Conservation (phyloP, 1,139 yeast genomes). For the Barnettozyma hawaiiensis region DNA sequence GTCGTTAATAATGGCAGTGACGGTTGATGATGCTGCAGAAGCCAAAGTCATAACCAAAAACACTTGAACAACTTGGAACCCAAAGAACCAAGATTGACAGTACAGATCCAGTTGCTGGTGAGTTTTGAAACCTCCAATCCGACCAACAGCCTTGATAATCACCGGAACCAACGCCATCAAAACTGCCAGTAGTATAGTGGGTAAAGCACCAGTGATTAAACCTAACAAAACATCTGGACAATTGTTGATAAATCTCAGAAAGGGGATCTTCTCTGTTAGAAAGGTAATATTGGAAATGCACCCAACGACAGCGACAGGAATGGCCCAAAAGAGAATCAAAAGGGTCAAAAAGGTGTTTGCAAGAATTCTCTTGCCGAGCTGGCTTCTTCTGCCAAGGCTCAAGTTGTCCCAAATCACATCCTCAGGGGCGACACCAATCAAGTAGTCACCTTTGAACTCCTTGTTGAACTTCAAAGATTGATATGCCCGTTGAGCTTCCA, state of each 20-base stretch:
- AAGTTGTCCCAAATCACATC: constrained; percentile 65
- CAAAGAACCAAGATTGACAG: constrained; percentile 83
- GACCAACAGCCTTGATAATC: constrained; percentile 69
- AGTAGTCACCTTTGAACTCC: constrained; percentile 34
- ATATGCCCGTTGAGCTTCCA: constrained; percentile 63
- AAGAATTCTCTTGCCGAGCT: constrained; percentile 41
- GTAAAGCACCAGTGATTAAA: constrained; percentile 68
- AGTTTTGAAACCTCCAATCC: constrained; percentile 65
- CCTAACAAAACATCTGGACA: constrained; percentile 57
- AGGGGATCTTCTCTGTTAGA: constrained; percentile 53
- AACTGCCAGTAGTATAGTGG: constrained; percentile 59
- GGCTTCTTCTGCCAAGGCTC: constrained; percentile 54
- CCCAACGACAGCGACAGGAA: constrained; percentile 84
- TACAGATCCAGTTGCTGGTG: constrained; percentile 66
- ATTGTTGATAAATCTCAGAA: constrained; percentile 57
- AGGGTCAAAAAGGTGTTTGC: constrained; percentile 52
- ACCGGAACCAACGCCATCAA: constrained; percentile 78
- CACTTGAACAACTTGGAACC: constrained; percentile 82
- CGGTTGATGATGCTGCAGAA: constrained; percentile 73
- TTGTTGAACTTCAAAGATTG: constrained; percentile 46
- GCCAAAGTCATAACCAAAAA: constrained; percentile 78
- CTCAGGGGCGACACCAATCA: constrained; percentile 55
- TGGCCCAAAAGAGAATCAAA: constrained; percentile 70
- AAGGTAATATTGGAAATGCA: constrained; percentile 68
- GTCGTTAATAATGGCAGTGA: constrained; percentile 44